These are phyloP conservation scores for Peronospora belbahrii DNA, from an alignment of 352 stramenopile species.

Conservation along the genomic window DNA sequence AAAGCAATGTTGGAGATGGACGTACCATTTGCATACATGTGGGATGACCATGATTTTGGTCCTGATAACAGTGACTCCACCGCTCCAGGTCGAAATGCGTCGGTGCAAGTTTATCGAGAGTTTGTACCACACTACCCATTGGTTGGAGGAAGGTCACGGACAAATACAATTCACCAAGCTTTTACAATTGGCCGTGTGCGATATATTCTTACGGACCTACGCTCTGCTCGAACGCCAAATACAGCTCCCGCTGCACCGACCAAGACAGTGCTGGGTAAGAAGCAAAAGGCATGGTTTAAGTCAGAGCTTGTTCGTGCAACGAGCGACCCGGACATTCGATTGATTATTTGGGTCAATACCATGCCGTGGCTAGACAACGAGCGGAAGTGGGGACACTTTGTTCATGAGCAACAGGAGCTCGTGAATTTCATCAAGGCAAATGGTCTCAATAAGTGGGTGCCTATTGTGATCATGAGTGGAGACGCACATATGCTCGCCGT, in stretches of 20 bases:
- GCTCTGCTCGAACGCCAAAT: conserved; percentile 69
- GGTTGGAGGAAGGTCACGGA: conserved; percentile 25
- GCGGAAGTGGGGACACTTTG: conserved; percentile 84
- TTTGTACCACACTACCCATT: conserved; percentile 74
- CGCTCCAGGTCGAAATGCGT: conserved; percentile 56
- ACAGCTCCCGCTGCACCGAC: conserved; percentile 46
- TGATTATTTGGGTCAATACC: conserved; percentile 83
- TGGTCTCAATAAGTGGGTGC: conserved; percentile 56
- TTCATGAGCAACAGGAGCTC: conserved; percentile 68
- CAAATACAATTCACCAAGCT: conserved; percentile 55
- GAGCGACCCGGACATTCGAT: conserved; percentile 37
- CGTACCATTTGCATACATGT: conserved; percentile 85
- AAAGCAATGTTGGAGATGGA: conserved; percentile 76
- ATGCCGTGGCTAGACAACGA: conserved; percentile 86
- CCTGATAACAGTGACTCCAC: conserved; percentile 85
- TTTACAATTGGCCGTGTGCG: conserved; percentile 83
- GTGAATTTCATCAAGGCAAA: conserved; percentile 64
- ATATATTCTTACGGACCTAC: conserved; percentile 78
- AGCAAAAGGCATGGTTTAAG: conserved; percentile 87
- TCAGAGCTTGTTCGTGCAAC: conserved; percentile 58
- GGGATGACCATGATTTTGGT: conserved; percentile 87
- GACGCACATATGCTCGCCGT: conserved; percentile 88
- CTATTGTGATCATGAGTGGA: conserved; percentile 76
- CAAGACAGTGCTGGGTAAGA: conserved; percentile 76
- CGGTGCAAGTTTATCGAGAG: conserved; percentile 72